phyloP scores from a whole-genome alignment of 2,329 filamentous ascomycete species.

The Microascus cirrosus region DNA sequence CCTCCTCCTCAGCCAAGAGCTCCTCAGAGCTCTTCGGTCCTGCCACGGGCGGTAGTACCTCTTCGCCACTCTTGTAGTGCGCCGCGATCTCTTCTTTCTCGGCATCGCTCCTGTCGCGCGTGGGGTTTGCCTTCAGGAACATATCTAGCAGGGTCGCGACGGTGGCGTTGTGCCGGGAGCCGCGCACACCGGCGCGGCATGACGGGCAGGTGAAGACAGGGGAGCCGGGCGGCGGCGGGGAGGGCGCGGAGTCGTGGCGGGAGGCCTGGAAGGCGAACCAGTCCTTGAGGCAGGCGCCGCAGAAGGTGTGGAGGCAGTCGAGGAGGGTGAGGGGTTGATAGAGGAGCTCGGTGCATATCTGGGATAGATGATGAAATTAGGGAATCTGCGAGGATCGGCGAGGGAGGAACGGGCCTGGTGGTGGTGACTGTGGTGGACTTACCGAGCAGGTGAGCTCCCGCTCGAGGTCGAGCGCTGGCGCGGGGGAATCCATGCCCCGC shows the following conservation, averaged over 20 bases:
- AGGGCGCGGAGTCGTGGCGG: slow-evolving; percentile 38
- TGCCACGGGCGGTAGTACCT: slow-evolving; percentile 57
- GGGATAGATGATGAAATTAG: background rate
- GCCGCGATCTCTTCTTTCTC: slow-evolving; percentile 68
- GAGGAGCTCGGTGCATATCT: slow-evolving; percentile 96
- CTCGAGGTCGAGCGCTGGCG: slow-evolving; percentile 60
- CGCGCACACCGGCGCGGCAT: slow-evolving; percentile 77
- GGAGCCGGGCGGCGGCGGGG: slow-evolving; percentile 34
- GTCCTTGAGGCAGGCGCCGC: slow-evolving; percentile 87
- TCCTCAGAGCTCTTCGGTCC: slow-evolving; percentile 40
- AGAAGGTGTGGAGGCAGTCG: slow-evolving; percentile 92
- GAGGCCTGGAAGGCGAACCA: slow-evolving; percentile 81
- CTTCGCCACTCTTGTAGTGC: slow-evolving; percentile 73
- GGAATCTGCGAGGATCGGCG: slow-evolving; percentile 1
- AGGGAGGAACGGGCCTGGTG: slow-evolving; percentile 4
- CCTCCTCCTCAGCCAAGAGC: slow-evolving; percentile 49
- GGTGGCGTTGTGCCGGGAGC: slow-evolving; percentile 81
- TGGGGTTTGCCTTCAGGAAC: slow-evolving; percentile 70
- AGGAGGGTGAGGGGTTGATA: slow-evolving; percentile 85
- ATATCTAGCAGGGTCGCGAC: slow-evolving; percentile 85
- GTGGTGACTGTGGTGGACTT: slow-evolving; percentile 28
- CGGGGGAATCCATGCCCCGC: slow-evolving; percentile 37
- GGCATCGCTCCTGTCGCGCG: slow-evolving; percentile 53
- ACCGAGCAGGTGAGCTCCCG: slow-evolving; percentile 93
- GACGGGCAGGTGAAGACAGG: slow-evolving; percentile 76